These are phyloP conservation scores for Kwoniella dejecticola DNA, from an alignment of 768 basidiomycete genomes.

Conservation along the genomic window DNA sequence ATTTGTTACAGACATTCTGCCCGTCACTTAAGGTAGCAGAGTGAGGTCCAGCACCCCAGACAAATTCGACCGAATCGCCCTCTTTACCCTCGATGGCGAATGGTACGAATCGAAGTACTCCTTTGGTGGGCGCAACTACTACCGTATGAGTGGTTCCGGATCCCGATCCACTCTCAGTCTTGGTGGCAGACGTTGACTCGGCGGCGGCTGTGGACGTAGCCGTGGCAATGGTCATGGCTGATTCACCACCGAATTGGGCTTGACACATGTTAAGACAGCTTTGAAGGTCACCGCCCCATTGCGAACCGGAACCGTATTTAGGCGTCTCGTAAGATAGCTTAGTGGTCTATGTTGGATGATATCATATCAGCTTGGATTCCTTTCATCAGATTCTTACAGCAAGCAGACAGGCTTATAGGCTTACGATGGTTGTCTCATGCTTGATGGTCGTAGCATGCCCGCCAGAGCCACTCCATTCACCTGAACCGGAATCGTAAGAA, in stretches of 20 bases:
- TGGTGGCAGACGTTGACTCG: conserved; percentile 2
- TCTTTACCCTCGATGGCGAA: conserved; percentile 34
- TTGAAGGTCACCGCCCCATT: conserved; percentile 10
- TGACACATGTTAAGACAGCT: conserved; percentile 12
- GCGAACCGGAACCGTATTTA: conserved; percentile 13
- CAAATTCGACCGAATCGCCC: conserved; percentile 37
- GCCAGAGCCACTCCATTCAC: not conserved
- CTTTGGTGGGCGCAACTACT: conserved; percentile 42
- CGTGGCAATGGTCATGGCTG: not conserved
- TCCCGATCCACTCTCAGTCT: not conserved
- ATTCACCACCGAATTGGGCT: conserved; percentile 12
- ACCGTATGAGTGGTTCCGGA: conserved; percentile 33
- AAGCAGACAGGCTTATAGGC: not conserved
- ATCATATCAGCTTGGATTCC: too few species aligned
- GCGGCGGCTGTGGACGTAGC: not conserved
- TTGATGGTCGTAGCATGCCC: conserved; percentile 6
- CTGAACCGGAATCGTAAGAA: not conserved
- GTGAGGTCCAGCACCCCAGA: conserved; percentile 45
- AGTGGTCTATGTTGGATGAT: not conserved
- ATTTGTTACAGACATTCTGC: conserved; percentile 42
- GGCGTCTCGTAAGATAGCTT: conserved; percentile 1
- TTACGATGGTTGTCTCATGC: conserved; percentile 8
- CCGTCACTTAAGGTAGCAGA: conserved; percentile 22
- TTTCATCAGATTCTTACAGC: too few species aligned
- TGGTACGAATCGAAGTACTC: conserved; percentile 45